Percentiles rank a stretch among this genome's conserved stretches.
These are phyloP conservation scores for Peterozyma toletana DNA, from an alignment of 805 yeast species.

Conservation along the genomic window DNA sequence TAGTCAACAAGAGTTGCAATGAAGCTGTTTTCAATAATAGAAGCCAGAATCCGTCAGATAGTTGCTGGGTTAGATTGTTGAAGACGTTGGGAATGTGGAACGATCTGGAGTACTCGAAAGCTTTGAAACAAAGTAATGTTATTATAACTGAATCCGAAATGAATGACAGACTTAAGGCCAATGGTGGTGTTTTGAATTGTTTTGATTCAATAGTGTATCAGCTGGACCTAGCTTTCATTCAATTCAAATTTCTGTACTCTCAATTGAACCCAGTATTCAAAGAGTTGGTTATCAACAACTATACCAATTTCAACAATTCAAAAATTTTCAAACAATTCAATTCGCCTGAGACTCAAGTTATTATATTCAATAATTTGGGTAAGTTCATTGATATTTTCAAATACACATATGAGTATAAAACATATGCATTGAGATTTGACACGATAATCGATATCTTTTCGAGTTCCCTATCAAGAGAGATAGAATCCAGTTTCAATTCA, in stretches of 20 bases:
- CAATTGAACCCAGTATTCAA: constrained; percentile 21
- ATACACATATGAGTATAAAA: constrained; percentile 14
- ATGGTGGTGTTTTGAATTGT: constrained; percentile 7
- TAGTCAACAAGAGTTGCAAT: constrained; percentile 19
- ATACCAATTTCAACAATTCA: constrained; percentile 23
- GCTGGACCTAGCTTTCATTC: not conserved
- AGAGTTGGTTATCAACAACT: constrained; percentile 23
- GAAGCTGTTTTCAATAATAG: constrained; percentile 13
- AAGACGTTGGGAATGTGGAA: constrained; percentile 18
- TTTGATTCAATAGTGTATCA: not conserved
- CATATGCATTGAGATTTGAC: constrained; percentile 30
- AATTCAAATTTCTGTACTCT: constrained; percentile 19
- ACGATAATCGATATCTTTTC: constrained; percentile 63
- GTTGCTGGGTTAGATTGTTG: constrained; percentile 19
- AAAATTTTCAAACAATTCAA: constrained; percentile 20
- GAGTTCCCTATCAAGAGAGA: constrained; percentile 61
- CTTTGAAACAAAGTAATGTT: not conserved
- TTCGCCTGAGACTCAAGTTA: constrained; percentile 22
- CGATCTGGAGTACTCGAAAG: not conserved
- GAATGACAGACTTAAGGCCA: not conserved
- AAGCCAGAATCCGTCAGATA: constrained; percentile 1
- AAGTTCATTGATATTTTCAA: constrained; percentile 16
- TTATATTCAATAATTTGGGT: constrained; percentile 20
- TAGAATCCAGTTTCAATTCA: constrained; percentile 49
- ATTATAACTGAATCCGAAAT: not conserved